A percentile compares a stretch with the other conserved stretches of the same genome.
Evolutionary conservation across 1,284 basidiomycete genomes (phyloP).

Genomic region (Coriolopsis trogii): DNA sequence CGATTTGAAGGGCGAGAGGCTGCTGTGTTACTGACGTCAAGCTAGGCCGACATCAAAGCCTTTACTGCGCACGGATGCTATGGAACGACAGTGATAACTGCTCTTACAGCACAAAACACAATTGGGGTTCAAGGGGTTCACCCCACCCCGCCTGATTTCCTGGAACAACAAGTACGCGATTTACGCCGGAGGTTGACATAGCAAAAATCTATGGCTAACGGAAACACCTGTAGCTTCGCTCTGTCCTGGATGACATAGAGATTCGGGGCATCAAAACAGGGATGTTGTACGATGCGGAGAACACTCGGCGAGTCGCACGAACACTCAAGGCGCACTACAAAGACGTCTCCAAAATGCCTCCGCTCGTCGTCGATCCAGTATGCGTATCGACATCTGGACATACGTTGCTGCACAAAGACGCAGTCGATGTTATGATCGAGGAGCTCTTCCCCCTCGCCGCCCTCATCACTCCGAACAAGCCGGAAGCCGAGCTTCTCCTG

Average conservation of each 20-base stretch:
- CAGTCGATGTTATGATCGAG: conserved; percentile 60
- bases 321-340: conserved; percentile 47
- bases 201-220: not conserved
- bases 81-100: conserved; percentile 87
- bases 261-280: conserved; percentile 88
- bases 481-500: conserved; percentile 79
- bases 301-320: conserved; percentile 45
- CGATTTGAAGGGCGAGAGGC: not conserved
- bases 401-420: conserved; percentile 70
- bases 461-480: conserved; percentile 87
- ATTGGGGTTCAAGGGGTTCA: conserved; percentile 79
- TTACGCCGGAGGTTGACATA: not conserved
- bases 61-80: conserved; percentile 83
- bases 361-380: conserved; percentile 86
- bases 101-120: conserved; percentile 92
- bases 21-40: no score
- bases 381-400: conserved; percentile 94
- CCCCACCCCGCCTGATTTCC: conserved; percentile 66
- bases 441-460: conserved; percentile 75
- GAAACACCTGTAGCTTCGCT: conserved; percentile 54
- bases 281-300: conserved; percentile 73
- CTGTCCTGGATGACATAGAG: conserved; percentile 77
- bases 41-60: conserved; percentile 86
- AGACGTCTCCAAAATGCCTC: conserved; percentile 37
- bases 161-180: conserved; percentile 67